Evolutionary conservation across 495 filamentous ascomycete species (phyloP).

Genomic region (Neurospora sublineolata): DNA sequence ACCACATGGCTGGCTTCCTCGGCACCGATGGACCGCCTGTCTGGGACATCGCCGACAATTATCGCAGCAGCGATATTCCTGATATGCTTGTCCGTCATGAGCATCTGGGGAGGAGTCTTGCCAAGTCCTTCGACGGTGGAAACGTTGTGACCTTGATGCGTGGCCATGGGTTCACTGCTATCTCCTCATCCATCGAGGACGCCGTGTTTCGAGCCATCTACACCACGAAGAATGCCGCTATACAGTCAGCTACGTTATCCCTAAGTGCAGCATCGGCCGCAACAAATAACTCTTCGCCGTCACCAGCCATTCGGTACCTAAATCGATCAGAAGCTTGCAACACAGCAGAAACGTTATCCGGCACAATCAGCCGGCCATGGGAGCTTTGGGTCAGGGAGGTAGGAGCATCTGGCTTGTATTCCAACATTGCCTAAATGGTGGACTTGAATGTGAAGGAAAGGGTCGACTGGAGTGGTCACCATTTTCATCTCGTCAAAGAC

Average conservation of each 20-base stretch:
- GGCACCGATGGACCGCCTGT: constrained; percentile 14
- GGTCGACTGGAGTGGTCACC: not conserved
- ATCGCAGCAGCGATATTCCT: constrained; percentile 10
- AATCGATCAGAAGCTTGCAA: constrained; percentile 16
- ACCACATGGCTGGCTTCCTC: constrained; percentile 41
- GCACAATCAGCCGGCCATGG: constrained; percentile 26
- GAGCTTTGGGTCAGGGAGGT: constrained; percentile 33
- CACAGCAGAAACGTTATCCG: constrained; percentile 12
- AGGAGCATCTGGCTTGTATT: constrained; percentile 2
- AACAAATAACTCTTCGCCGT: not conserved
- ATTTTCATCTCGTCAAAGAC: not conserved
- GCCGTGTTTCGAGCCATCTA: constrained; percentile 35
- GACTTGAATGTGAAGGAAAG: too few relatives aligned
- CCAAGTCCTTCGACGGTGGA: constrained; percentile 9
- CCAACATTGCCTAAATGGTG: too few relatives aligned
- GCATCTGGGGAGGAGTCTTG: constrained; percentile 22
- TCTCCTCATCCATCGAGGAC: constrained; percentile 26
- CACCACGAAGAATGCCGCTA: constrained; percentile 32
- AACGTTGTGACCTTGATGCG: constrained; percentile 36
- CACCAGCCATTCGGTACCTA: constrained; percentile 13
- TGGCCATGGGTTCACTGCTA: constrained; percentile 37
- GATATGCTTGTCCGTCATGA: constrained; percentile 35
- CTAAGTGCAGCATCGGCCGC: constrained; percentile 6
- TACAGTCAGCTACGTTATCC: constrained; percentile 25
- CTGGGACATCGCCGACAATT: constrained; percentile 24